A percentile compares a stretch with the other conserved stretches of the same genome.
These are phyloP conservation scores for Mikania micrantha DNA, from an alignment of 129 eudicot genomes.

Conservation along the genomic window DNA sequence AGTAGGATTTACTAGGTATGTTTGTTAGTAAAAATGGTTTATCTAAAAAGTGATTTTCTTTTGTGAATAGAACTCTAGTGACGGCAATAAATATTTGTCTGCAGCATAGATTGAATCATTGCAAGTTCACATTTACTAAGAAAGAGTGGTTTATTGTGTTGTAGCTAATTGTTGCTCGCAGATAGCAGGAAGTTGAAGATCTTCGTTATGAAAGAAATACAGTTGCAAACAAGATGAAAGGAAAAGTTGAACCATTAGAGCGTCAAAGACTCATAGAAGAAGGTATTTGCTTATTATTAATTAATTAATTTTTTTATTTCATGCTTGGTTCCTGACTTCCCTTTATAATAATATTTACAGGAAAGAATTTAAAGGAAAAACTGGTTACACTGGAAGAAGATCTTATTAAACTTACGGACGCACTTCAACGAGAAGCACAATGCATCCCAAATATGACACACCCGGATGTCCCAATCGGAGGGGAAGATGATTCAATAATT, in stretches of 20 bases:
- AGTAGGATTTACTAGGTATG: no score
- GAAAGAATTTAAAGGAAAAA: constrained; percentile 74
- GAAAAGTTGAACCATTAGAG: constrained; percentile 71
- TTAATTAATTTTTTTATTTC: neutral
- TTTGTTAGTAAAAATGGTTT: neutral
- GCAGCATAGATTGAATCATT: neutral
- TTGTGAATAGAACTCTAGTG: neutral
- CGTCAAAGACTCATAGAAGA: constrained; percentile 88
- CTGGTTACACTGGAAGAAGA: constrained; percentile 77
- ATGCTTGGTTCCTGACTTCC: neutral
- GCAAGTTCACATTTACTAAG: constrained; percentile 5
- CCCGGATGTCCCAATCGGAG: constrained; percentile 93
- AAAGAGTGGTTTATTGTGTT: constrained; percentile 31
- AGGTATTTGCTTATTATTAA: constrained; percentile 40
- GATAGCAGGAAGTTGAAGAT: constrained; percentile 98
- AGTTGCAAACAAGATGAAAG: constrained; percentile 98
- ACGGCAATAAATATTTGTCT: neutral
- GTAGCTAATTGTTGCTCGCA: constrained; percentile 75
- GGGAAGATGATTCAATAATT: constrained; percentile 65
- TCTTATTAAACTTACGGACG: constrained; percentile 68
- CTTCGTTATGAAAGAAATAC: constrained; percentile 87
- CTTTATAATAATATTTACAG: constrained; percentile 29
- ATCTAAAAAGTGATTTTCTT: neutral
- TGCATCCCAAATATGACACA: constrained; percentile 92
- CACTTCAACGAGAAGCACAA: constrained; percentile 86